These are phyloP conservation scores for Themeda triandra DNA, from an alignment of 176 grass and related monocot genomes.

Conservation along the genomic window DNA sequence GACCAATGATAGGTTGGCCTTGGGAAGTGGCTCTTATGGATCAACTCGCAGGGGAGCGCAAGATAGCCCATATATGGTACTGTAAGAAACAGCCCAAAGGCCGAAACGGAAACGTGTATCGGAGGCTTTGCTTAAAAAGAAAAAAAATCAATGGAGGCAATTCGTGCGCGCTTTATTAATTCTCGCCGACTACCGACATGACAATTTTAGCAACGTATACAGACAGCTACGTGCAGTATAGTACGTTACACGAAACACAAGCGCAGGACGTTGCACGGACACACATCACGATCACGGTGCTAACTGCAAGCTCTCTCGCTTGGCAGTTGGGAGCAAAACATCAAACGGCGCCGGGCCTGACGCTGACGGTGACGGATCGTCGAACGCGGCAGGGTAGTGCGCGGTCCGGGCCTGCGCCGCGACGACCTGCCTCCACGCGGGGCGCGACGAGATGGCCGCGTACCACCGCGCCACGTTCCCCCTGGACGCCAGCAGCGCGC, in stretches of 20 bases:
- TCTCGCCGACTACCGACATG: not conserved
- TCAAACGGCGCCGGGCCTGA: not conserved
- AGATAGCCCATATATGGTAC: too few species aligned
- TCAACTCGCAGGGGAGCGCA: too few species aligned
- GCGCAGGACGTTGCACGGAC: not conserved
- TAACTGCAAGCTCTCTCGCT: too few species aligned
- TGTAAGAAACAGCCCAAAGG: too few species aligned
- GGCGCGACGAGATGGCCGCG: slow-evolving; percentile 34
- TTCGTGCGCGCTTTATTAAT: not conserved
- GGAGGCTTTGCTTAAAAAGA: too few species aligned
- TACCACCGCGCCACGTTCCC: slow-evolving; percentile 63
- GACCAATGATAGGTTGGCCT: too few species aligned
- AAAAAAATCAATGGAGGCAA: too few species aligned
- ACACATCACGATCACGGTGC: not conserved
- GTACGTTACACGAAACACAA: not conserved
- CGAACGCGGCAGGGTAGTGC: not conserved
- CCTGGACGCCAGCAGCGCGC: slow-evolving; percentile 43
- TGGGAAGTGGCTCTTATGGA: too few species aligned
- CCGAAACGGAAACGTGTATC: too few species aligned
- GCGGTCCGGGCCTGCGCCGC: slow-evolving; percentile 31
- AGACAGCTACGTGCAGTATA: not conserved
- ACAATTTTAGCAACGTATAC: not conserved
- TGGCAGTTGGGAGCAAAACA: not conserved
- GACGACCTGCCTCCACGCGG: slow-evolving; percentile 58
- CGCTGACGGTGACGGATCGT: not conserved